Percentiles rank a stretch among this genome's conserved stretches.
These are phyloP conservation scores for Dactylellina cionopaga DNA, from an alignment of 2,329 filamentous ascomycete genomes.

Conservation along the genomic window DNA sequence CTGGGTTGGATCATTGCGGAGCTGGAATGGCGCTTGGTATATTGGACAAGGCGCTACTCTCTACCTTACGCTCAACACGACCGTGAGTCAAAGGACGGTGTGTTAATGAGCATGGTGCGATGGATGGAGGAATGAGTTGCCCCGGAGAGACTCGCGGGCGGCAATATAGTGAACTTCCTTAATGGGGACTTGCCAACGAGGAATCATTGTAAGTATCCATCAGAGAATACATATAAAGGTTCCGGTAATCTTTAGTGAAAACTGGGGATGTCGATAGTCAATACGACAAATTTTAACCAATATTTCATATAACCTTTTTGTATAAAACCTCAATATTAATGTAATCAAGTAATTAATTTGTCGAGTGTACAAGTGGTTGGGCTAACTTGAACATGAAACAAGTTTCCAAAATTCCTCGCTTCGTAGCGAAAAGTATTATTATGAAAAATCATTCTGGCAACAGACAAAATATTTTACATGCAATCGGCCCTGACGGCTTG, in stretches of 20 bases:
- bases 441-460: too few relatives aligned
- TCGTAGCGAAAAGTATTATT: too few relatives aligned
- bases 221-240: conserved; percentile 2
- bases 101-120: conserved; percentile 63
- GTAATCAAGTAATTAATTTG: too few relatives aligned
- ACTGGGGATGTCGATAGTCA: conserved; percentile 15
- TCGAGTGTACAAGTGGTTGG: too few relatives aligned
- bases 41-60: conserved; percentile 1
- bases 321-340: too few relatives aligned
- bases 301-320: too few relatives aligned
- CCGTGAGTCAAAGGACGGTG: neutral
- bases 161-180: neutral
- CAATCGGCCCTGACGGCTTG: too few relatives aligned
- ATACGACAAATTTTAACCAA: too few relatives aligned
- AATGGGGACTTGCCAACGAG: neutral
- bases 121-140: conserved; percentile 64
- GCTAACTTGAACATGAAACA: too few relatives aligned
- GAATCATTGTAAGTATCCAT: conserved; percentile 25
- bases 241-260: neutral
- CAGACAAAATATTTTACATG: too few relatives aligned
- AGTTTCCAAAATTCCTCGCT: too few relatives aligned
- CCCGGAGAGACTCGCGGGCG: conserved; percentile 57
- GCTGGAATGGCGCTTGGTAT: conserved; percentile 55
- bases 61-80: neutral
- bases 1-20: conserved; percentile 59